Base-by-base conservation (phyloP, 2,329 filamentous ascomycete species). In the Rhynchosporium graminicola region DNA sequence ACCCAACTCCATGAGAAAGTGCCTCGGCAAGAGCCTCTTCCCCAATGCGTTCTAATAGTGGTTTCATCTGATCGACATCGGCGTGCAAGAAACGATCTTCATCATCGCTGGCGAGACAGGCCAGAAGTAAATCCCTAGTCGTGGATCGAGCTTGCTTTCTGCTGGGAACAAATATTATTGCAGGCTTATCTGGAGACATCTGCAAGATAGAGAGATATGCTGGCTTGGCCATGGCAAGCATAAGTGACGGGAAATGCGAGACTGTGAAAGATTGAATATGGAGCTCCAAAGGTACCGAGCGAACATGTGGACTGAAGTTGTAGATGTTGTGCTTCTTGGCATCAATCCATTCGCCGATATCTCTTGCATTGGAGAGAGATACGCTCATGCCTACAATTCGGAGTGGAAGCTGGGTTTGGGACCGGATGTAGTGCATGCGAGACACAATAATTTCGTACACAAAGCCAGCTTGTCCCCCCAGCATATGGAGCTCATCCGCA, bases 151-250 rank as follows among this genome's bases (percentile, higher is more conserved):
- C 92, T 77, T 99, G 95, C 78, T 98, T 99, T 67, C 96, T 86
- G 73, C 85, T 96, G 0, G 95, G 92, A 40, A 98, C 91, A 70
- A 98, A 99, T 8, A 97, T 82, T 71, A 99, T 86, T 1, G 92
- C 89, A 33, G 94, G 93, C 77, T 97, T 95, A 67, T 96, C 88
- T 0, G 91, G 81, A 6, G 95, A 96, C 75, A 96, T 85, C 71
- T 96, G 92, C 2, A 92, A 85, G 68, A 99, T 91, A 2, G 94
- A 90, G 64, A 91, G 81, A 75, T 97, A 98, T 1, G 92, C 89
- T 26, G 96, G 96, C 76, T 96, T 94, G 15, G 93, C 92, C 95
- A 99, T 99, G 13, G 95, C 93, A 69, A 99, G 84, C 95, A 99
- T 99, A 46, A 99, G 83, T 10, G 95, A 98, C 3, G 95, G 96